Percentiles rank a stretch among this genome's conserved stretches.
Evolutionary conservation across 352 stramenopile genomes (phyloP).

Genomic region (Elongisporangium anandrum): DNA sequence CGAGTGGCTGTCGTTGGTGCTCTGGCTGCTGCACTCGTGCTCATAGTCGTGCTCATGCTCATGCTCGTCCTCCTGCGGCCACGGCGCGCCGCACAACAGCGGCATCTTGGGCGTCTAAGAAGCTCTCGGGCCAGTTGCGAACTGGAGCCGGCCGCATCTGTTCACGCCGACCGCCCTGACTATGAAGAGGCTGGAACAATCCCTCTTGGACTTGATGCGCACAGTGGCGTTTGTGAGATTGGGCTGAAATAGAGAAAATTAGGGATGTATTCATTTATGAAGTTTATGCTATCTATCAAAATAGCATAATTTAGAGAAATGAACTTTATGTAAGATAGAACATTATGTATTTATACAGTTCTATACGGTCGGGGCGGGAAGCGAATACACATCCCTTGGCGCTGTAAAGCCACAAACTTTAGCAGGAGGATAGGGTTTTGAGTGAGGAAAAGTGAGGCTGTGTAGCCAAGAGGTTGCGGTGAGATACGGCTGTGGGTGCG

Average conservation of each 20-base stretch:
- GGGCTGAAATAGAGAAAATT: background rate
- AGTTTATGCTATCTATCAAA: background rate
- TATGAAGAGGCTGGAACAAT: background rate
- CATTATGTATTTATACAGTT: background rate
- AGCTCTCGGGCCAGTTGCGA: background rate
- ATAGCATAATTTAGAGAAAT: background rate
- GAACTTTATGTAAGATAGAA: background rate
- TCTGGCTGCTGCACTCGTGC: conserved; percentile 16
- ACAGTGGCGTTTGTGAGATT: background rate
- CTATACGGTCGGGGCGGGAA: background rate
- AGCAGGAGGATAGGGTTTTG: background rate
- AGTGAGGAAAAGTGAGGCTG: background rate
- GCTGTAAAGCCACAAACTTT: background rate
- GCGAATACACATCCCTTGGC: background rate
- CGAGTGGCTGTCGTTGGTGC: conserved; percentile 17
- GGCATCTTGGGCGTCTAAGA: background rate
- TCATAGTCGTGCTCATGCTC: conserved; percentile 8
- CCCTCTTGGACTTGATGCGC: background rate
- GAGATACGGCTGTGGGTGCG: background rate
- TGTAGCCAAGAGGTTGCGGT: background rate
- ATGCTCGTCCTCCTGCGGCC: conserved; percentile 8
- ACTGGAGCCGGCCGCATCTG: background rate
- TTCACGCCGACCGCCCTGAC: background rate
- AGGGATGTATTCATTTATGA: background rate
- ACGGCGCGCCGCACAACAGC: background rate